Evolutionary conservation across 495 filamentous ascomycete species (phyloP), one percentile per base, ranked within the genome.

Genomic region (Hypoxylon crocopeplum): DNA sequence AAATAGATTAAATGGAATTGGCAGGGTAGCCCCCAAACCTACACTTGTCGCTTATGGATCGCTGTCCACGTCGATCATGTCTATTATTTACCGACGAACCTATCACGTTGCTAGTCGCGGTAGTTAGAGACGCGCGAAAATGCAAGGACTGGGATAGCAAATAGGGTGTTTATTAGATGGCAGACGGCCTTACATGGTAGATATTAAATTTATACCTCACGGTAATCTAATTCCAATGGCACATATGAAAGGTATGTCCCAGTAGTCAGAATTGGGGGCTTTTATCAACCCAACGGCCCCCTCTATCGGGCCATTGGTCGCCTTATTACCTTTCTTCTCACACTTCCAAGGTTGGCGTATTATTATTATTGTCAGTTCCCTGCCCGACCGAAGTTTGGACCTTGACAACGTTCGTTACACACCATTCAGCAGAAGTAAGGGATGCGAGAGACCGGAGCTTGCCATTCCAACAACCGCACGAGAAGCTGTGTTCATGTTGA

Each of bases 171-270:
- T 24, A 27, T 29, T 40, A 30, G 46, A 40, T 13, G 3, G 32
- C 54, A 39, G 48, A 53, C 22, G n/a, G 32, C 7, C n/a, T n/a
- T 48, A 44, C 22, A 20, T 6, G 0, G 12, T 62, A 62, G 53
- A 66, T 59, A 3, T 54, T 59, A 62, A 50, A 68, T 59, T 49
- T 56, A 62, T 57, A 62, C 66, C 66, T 68, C 66, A 47, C 57
- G 65, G 65, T 46, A 27, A 51, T 54, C 33, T 7, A 32, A 38
- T 36, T 34, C n/a, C 24, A 27, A 8, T 8, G 24, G 4, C 8
- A 8, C 24, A 27, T 27, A 27, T 8, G 24, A 27, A 10, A 29
- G 25, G 10, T 10, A 29, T 29, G 10, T 29, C 5, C 25, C 25
- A 29, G 25, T n/a, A 29, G 25, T 29, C 25, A 29, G 25, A 29